These are phyloP conservation scores for Chenopodium suecicum DNA, from an alignment of 148 eudicot genomes.

Conservation along the genomic window DNA sequence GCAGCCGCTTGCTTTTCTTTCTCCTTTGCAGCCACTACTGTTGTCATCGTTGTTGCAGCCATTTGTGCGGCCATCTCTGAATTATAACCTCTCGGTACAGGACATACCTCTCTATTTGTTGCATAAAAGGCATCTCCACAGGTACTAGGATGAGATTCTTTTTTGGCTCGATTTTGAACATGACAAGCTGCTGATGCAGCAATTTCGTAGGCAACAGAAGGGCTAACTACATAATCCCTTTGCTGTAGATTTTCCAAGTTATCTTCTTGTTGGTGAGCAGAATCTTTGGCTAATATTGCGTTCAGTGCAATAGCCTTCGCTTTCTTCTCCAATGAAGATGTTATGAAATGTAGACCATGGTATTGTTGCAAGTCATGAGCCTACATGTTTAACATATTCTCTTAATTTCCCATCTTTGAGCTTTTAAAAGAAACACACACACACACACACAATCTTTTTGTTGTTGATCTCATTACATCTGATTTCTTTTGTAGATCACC, in stretches of 20 bases:
- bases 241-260: slow-evolving; percentile 10
- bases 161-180: slow-evolving; percentile 49
- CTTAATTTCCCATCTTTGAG: background rate
- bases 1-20: slow-evolving; percentile 66
- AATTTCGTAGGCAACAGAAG: slow-evolving; percentile 57
- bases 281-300: slow-evolving; percentile 43
- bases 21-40: slow-evolving; percentile 78
- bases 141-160: background rate
- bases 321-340: slow-evolving; percentile 81
- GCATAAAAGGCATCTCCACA: background rate
- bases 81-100: slow-evolving; percentile 31
- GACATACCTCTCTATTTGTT: slow-evolving; percentile 20
- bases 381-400: slow-evolving; percentile 30
- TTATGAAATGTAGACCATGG: slow-evolving; percentile 46
- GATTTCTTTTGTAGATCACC: background rate
- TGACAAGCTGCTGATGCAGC: slow-evolving; percentile 81
- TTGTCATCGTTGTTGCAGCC: slow-evolving; percentile 85
- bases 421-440: background rate
- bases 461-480: background rate
- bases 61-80: slow-evolving; percentile 75
- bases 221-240: slow-evolving; percentile 24
- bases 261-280: slow-evolving; percentile 20
- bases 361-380: slow-evolving; percentile 49
- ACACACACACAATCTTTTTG: background rate
- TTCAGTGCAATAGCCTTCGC: slow-evolving; percentile 48